These are phyloP conservation scores for Monosporozyma servazzii DNA, from an alignment of 805 yeast species.

Conservation along the genomic window DNA sequence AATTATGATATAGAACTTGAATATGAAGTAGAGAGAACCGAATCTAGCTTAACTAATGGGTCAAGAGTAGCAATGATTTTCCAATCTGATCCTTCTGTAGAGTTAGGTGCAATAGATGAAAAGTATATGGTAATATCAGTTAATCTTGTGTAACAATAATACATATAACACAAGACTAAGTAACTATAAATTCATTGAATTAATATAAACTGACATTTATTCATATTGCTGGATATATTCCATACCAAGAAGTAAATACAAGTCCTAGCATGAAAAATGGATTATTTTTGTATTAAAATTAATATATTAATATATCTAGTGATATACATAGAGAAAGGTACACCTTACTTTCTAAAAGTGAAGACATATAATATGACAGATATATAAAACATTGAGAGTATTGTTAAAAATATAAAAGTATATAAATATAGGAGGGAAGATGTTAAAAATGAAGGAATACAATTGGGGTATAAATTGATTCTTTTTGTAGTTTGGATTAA, in stretches of 20 bases:
- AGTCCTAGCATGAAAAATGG: too few species aligned
- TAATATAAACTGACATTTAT: too few species aligned
- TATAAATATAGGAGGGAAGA: neutral
- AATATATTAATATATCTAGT: too few species aligned
- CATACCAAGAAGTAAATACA: too few species aligned
- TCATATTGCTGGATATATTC: too few species aligned
- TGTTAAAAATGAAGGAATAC: neutral
- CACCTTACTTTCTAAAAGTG: too few species aligned
- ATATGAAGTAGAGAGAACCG: neutral
- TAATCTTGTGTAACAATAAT: neutral
- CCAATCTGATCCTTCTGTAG: neutral
- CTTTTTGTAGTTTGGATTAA: neutral
- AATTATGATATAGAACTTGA: neutral
- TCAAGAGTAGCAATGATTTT: neutral
- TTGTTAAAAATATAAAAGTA: neutral
- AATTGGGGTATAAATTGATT: neutral
- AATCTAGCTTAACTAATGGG: neutral
- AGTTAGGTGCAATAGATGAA: neutral
- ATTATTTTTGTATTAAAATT: too few species aligned
- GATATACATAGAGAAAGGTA: too few species aligned
- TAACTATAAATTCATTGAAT: too few species aligned
- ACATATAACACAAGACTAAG: neutral
- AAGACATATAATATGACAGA: neutral
- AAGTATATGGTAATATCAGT: neutral
- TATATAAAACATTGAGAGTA: neutral